These are phyloP conservation scores for Kernera saxatilis DNA, from an alignment of 345 rosid genomes.

Conservation along the genomic window DNA sequence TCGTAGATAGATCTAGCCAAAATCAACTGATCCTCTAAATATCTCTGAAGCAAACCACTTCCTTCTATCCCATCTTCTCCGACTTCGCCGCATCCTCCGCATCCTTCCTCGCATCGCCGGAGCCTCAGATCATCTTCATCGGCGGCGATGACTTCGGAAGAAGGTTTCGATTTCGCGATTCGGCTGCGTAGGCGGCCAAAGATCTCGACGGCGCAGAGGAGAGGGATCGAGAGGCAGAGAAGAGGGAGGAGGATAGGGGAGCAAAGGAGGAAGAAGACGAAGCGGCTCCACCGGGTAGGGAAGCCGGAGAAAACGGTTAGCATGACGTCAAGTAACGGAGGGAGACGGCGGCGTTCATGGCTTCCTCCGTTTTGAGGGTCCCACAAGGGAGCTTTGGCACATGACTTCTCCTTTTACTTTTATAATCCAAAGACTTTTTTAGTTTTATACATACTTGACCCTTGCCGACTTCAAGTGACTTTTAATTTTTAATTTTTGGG, in stretches of 20 bases:
- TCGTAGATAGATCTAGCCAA: constrained; percentile 49
- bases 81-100: constrained; percentile 19
- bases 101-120: constrained; percentile 55
- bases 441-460: not conserved
- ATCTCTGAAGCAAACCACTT: constrained; percentile 49
- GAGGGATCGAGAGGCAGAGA: constrained; percentile 45
- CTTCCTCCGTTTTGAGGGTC: constrained; percentile 7
- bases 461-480: not conserved
- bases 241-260: constrained; percentile 58
- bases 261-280: constrained; percentile 42
- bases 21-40: constrained; percentile 59
- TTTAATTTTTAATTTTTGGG: not conserved
- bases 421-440: not conserved
- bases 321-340: constrained; percentile 28
- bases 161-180: not conserved
- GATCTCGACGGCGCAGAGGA: constrained; percentile 47
- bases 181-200: constrained; percentile 33
- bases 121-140: constrained; percentile 36
- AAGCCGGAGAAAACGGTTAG: constrained; percentile 41
- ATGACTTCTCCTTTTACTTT: constrained; percentile 6
- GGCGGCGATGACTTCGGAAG: not conserved
- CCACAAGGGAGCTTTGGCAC: not conserved
- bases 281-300: constrained; percentile 43
- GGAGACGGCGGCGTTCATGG: not conserved
- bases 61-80: constrained; percentile 27